These are phyloP conservation scores for Alliaria petiolata DNA, from an alignment of 345 rosid genomes.

Conservation along the genomic window DNA sequence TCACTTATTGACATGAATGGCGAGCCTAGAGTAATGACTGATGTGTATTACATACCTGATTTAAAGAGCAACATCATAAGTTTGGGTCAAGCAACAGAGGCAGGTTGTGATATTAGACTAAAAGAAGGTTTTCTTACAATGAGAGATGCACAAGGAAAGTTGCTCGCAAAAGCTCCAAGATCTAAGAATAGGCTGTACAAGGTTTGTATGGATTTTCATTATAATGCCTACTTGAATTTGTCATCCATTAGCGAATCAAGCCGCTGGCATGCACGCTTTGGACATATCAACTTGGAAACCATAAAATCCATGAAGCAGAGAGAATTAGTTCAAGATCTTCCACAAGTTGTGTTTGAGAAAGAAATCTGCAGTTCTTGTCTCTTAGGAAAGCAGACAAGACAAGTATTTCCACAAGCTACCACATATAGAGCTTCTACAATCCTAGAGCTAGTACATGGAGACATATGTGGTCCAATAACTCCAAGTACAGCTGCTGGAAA, in stretches of 20 bases:
- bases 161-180: not conserved
- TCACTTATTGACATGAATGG: not conserved
- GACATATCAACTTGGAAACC: not conserved
- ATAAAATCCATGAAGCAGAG: not conserved
- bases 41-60: not conserved
- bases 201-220: not conserved
- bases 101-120: not conserved
- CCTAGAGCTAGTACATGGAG: not conserved
- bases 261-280: not conserved
- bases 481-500: too few relatives aligned
- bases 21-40: not conserved
- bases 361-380: not conserved
- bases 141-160: not conserved
- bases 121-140: not conserved
- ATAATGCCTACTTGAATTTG: not conserved
- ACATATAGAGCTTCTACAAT: rapidly evolving
- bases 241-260: not conserved
- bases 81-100: not conserved
- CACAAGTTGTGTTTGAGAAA: rapidly evolving
- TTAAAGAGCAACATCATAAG: not conserved
- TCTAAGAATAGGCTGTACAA: not conserved
- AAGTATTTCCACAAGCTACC: rapidly evolving
- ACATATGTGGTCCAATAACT: too few relatives aligned
- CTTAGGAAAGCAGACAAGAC: not conserved
- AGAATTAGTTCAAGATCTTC: not conserved